Evolutionary conservation across 1,284 basidiomycete genomes (phyloP).

Genomic region (Schizopora paradoxa): DNA sequence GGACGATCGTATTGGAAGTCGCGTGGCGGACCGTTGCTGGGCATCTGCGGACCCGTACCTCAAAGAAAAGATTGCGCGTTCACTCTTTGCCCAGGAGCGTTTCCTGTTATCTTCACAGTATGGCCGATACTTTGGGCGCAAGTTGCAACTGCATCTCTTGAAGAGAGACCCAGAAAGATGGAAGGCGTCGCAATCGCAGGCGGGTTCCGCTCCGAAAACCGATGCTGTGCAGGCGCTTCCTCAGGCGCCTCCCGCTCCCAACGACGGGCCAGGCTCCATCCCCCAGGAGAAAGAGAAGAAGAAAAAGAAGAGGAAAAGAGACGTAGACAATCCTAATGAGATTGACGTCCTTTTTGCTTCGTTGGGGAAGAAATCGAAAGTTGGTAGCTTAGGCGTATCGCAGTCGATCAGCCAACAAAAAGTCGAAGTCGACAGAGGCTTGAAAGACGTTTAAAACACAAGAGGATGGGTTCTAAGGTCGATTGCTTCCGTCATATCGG

Average conservation of each 20-base stretch:
- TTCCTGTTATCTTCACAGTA: constrained; percentile 71
- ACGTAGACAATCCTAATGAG: constrained; percentile 21
- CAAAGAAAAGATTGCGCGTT: constrained; percentile 87
- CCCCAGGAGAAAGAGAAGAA: constrained; percentile 11
- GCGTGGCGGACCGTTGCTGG: constrained; percentile 87
- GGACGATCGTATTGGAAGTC: constrained; percentile 83
- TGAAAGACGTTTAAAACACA: no score
- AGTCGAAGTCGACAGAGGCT: no score
- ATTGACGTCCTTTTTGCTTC: constrained; percentile 29
- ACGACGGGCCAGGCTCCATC: background rate
- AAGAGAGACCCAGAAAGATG: constrained; percentile 78
- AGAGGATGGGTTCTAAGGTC: no score
- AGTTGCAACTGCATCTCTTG: constrained; percentile 75
- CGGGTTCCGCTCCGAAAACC: constrained; percentile 13
- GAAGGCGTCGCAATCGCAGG: constrained; percentile 52
- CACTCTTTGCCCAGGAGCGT: constrained; percentile 66
- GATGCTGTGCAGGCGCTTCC: constrained; percentile 13
- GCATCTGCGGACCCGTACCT: constrained; percentile 83
- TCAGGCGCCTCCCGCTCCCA: constrained; percentile 1
- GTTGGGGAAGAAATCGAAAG: constrained; percentile 20
- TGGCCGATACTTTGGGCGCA: constrained; percentile 81
- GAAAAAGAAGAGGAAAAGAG: constrained; percentile 25
- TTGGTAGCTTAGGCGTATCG: no score
- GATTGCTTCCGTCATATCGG: no score
- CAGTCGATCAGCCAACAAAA: no score